Conservation (phyloP, 805 yeast genomes). For the Clavispora santaluciae region DNA sequence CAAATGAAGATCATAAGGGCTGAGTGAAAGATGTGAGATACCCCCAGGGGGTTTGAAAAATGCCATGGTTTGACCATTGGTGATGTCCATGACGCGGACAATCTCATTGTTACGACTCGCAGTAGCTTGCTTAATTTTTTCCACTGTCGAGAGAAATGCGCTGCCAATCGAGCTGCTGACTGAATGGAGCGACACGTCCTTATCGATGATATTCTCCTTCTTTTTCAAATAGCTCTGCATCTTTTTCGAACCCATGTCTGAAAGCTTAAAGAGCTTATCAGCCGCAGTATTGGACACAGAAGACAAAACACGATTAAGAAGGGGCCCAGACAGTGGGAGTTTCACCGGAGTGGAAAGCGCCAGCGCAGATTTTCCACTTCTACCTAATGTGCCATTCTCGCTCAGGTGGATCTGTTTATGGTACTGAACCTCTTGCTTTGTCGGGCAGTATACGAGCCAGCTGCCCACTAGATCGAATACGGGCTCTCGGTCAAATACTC, state of each 20-base stretch:
- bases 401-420: slow-evolving; percentile 21
- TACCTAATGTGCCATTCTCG: slow-evolving; percentile 3
- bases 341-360: slow-evolving; percentile 39
- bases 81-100: slow-evolving; percentile 46
- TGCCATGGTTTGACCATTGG: slow-evolving; percentile 32
- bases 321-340: slow-evolving; percentile 39
- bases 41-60: slow-evolving; percentile 59
- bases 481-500: slow-evolving; percentile 31
- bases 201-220: slow-evolving; percentile 12
- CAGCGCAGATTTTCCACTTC: not conserved
- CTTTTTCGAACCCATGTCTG: slow-evolving; percentile 46
- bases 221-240: slow-evolving; percentile 34
- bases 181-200: slow-evolving; percentile 25
- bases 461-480: slow-evolving; percentile 46
- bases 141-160: slow-evolving; percentile 31
- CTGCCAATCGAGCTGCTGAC: slow-evolving; percentile 29
- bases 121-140: slow-evolving; percentile 17
- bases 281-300: slow-evolving; percentile 48
- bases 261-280: slow-evolving; percentile 44
- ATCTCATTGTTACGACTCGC: slow-evolving; percentile 25
- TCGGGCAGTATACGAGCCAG: slow-evolving; percentile 47
- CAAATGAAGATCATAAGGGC: slow-evolving; percentile 56
- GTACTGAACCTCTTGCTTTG: slow-evolving; percentile 26
- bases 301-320: slow-evolving; percentile 45
- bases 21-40: slow-evolving; percentile 52